These are phyloP conservation scores for Neckera pumila DNA, from an alignment of 225 moss, liverwort and hornwort genomes.

Conservation along the genomic window DNA sequence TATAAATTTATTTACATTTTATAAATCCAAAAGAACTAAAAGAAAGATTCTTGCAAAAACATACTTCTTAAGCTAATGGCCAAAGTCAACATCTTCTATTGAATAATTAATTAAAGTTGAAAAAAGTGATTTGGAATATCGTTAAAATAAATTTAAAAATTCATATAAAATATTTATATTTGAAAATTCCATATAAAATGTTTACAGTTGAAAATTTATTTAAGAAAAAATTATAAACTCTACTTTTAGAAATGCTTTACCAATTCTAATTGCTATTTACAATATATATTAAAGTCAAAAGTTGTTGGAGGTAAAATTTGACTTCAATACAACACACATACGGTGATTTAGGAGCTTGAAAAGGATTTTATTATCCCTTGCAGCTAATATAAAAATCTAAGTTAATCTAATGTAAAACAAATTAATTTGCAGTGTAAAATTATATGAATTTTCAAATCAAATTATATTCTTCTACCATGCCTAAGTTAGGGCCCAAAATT, in stretches of 20 bases:
- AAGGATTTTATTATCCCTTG: not conserved
- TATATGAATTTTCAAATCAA: not conserved
- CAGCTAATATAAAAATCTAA: too few species aligned
- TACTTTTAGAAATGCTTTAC: not conserved
- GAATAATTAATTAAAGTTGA: too few species aligned
- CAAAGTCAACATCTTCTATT: rapidly evolving
- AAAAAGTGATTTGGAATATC: not conserved
- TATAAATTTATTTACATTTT: not conserved
- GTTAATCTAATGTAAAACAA: not conserved
- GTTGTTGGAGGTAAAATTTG: not conserved
- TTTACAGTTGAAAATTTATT: too few species aligned
- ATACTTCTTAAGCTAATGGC: rapidly evolving
- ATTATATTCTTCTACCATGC: not conserved
- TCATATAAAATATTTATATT: too few species aligned
- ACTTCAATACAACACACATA: not conserved
- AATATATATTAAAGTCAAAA: not conserved
- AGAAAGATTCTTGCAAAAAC: not conserved
- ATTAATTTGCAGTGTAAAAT: not conserved
- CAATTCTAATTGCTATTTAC: rapidly evolving
- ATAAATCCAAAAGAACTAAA: not conserved
- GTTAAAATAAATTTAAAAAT: not conserved
- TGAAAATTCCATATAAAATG: rapidly evolving
- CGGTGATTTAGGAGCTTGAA: too few species aligned
- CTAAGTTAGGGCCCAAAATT: not conserved
- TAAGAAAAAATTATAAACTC: rapidly evolving